Conservation (phyloP, 352 stramenopile species). For the Saprolegnia diclina region DNA sequence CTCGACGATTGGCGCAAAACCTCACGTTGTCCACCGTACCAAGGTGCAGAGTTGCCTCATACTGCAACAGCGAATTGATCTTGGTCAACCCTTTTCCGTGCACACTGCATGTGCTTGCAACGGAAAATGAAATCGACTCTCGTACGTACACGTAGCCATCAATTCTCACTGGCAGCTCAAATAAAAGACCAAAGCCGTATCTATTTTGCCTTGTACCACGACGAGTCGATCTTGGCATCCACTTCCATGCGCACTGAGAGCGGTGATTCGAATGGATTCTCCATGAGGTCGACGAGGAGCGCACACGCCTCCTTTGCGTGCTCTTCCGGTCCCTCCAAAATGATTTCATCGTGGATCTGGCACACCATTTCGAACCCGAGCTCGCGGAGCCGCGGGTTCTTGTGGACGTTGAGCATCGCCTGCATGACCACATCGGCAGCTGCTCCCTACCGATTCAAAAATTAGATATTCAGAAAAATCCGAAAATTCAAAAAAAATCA, state of each 20-base stretch:
- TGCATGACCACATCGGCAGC: constrained; percentile 99
- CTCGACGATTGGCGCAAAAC: too few species aligned
- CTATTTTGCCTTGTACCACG: constrained; percentile 99
- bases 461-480: too few species aligned
- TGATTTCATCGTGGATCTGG: constrained; percentile 99
- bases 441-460: constrained; percentile 66
- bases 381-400: constrained; percentile 84
- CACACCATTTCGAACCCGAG: constrained; percentile 98
- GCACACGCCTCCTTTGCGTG: constrained; percentile 88
- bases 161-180: background rate
- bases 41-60: too few species aligned
- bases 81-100: too few species aligned
- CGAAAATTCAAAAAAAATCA: background rate
- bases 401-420: constrained; percentile 97
- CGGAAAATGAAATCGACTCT: too few species aligned
- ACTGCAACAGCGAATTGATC: too few species aligned
- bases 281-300: constrained; percentile 92
- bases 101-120: too few species aligned
- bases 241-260: constrained; percentile 88
- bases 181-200: background rate
- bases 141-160: too few species aligned
- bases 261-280: constrained; percentile 93
- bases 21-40: too few species aligned
- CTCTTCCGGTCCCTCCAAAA: constrained; percentile 98
- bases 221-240: constrained; percentile 93